These are phyloP conservation scores for Cryptococcus depauperatus DNA, from an alignment of 1,284 basidiomycete species.

Conservation along the genomic window DNA sequence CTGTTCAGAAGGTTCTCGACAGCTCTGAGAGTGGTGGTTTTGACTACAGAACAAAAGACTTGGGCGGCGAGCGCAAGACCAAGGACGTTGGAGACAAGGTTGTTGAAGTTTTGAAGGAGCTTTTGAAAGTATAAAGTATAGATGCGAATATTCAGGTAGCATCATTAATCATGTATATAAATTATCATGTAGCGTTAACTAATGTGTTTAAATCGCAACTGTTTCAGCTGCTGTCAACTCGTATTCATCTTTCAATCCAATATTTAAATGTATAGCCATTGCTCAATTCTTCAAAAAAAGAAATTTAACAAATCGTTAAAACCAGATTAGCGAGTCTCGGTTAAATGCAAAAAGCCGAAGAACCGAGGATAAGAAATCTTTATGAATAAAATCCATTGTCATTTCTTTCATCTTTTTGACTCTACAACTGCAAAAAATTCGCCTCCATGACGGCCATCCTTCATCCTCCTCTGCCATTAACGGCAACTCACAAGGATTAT, in stretches of 20 bases:
- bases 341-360: not conserved
- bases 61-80: conserved; percentile 71
- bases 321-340: no score
- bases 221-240: no score
- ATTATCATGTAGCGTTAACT: no score
- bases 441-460: conserved; percentile 29
- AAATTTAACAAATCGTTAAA: not conserved
- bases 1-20: conserved; percentile 85
- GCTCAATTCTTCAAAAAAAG: not conserved
- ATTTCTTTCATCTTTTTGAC: not conserved
- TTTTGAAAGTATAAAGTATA: conserved; percentile 46
- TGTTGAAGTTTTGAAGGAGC: conserved; percentile 61
- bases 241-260: no score
- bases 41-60: conserved; percentile 76
- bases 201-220: no score
- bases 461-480: conserved; percentile 20
- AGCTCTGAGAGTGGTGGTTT: conserved; percentile 60
- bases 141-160: no score
- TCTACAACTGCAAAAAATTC: not conserved
- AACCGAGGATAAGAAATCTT: not conserved
- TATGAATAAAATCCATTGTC: not conserved
- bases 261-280: no score
- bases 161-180: no score
- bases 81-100: conserved; percentile 77
- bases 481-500: conserved; percentile 38